Evolutionary conservation across 2,329 filamentous ascomycete species (phyloP).

Genomic region (Pseudocercospora fuligena): DNA sequence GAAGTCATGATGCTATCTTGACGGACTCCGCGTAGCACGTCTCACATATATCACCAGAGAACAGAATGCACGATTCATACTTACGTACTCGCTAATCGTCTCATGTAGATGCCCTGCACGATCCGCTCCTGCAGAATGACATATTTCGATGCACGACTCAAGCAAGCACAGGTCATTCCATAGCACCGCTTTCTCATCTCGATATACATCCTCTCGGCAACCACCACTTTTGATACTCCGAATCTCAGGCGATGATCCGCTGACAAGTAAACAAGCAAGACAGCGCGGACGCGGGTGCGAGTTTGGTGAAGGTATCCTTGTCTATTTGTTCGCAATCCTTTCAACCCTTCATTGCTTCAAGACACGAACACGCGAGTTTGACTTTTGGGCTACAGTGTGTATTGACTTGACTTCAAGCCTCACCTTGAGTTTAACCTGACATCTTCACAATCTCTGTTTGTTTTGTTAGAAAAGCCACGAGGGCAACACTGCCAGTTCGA

Average conservation of each 20-base stretch:
- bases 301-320: neutral
- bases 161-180: neutral
- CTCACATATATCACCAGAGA: neutral
- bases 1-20: neutral
- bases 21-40: neutral
- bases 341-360: neutral
- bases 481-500: too few species aligned
- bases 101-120: neutral
- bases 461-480: too few species aligned
- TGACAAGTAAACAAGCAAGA: neutral
- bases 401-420: too few species aligned
- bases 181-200: neutral
- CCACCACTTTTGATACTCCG: neutral
- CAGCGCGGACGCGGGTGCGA: neutral
- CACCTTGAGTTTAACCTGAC: neutral
- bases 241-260: neutral
- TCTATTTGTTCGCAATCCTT: neutral
- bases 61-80: neutral
- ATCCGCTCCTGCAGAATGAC: neutral
- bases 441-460: neutral
- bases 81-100: neutral
- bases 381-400: neutral
- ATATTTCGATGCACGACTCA: neutral
- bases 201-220: neutral
- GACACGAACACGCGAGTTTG: neutral